phyloP scores from a whole-genome alignment of 345 rosid genomes.

The Arabidopsis suecica region DNA sequence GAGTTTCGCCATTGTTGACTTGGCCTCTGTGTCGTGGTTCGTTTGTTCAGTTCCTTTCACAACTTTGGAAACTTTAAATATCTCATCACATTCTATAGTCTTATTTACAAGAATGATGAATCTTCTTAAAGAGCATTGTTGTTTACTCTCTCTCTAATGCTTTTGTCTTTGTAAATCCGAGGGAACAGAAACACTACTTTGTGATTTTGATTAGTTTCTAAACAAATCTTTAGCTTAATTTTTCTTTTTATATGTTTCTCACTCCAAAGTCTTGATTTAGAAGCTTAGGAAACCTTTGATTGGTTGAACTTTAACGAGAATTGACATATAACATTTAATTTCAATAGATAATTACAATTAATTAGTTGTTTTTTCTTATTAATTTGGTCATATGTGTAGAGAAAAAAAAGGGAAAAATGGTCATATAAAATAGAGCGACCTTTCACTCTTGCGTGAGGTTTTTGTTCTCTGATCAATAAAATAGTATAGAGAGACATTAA shows the following conservation, averaged over 20 bases:
- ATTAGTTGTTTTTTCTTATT: not conserved
- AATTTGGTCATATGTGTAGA: not conserved
- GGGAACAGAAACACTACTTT: constrained; percentile 37
- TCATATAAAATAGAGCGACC: constrained; percentile 29
- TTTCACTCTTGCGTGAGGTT: constrained; percentile 46
- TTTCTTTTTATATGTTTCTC: constrained; percentile 8
- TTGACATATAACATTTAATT: too few species aligned
- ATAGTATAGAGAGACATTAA: constrained; percentile 6
- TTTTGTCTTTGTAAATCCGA: constrained; percentile 43
- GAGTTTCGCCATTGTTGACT: constrained; percentile 29
- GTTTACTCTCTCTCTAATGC: constrained; percentile 29
- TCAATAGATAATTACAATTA: not conserved
- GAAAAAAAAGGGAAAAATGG: not conserved
- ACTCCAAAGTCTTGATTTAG: not conserved
- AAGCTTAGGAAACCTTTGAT: too few species aligned
- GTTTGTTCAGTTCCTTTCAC: constrained; percentile 28
- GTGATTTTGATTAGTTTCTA: constrained; percentile 38
- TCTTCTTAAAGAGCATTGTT: constrained; percentile 41
- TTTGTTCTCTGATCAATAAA: constrained; percentile 37
- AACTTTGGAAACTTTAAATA: constrained; percentile 31
- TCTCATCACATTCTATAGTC: constrained; percentile 39
- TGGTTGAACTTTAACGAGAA: too few species aligned
- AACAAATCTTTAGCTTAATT: constrained; percentile 30
- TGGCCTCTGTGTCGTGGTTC: constrained; percentile 33
- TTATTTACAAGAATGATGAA: constrained; percentile 40